phyloP scores from a whole-genome alignment of 164 flowering plant species.

The Houttuynia cordata region DNA sequence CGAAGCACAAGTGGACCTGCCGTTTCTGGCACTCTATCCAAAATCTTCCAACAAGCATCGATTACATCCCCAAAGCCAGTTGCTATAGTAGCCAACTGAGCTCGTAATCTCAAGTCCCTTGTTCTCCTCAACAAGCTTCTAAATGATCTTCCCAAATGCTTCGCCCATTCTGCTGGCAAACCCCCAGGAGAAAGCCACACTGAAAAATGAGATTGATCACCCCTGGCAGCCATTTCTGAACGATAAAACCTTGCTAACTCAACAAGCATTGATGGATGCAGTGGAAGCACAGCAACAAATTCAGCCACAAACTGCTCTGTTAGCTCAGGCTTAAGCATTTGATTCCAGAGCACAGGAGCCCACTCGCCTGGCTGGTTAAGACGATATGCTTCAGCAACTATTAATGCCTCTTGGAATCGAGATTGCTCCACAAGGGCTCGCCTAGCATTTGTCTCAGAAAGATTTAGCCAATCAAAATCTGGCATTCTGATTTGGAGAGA shows the following conservation, averaged over 20 bases:
- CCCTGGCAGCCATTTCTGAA: slow-evolving; percentile 87
- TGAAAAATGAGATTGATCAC: slow-evolving; percentile 89
- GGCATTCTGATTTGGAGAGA: slow-evolving; percentile 98
- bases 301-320: slow-evolving; percentile 81
- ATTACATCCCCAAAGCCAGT: slow-evolving; percentile 81
- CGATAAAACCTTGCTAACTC: slow-evolving; percentile 83
- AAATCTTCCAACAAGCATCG: slow-evolving; percentile 37
- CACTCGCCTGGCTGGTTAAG: slow-evolving; percentile 94
- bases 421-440: slow-evolving; percentile 90
- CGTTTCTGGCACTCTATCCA: slow-evolving; percentile 80
- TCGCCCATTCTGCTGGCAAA: slow-evolving; percentile 90
- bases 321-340: slow-evolving; percentile 92
- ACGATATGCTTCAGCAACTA: slow-evolving; percentile 90
- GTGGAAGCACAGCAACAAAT: slow-evolving; percentile 91
- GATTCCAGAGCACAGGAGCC: slow-evolving; percentile 93
- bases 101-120: slow-evolving; percentile 57
- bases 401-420: slow-evolving; percentile 91
- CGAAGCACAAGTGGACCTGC: slow-evolving; percentile 83
- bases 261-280: slow-evolving; percentile 68
- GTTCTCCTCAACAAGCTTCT: slow-evolving; percentile 78
- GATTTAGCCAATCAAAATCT: slow-evolving; percentile 70
- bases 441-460: slow-evolving; percentile 86
- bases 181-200: slow-evolving; percentile 97
- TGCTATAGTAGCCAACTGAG: slow-evolving; percentile 67
- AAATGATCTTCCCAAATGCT: slow-evolving; percentile 74